phyloP scores from a whole-genome alignment of 2,329 filamentous ascomycete genomes.

The Trichoderma breve region DNA sequence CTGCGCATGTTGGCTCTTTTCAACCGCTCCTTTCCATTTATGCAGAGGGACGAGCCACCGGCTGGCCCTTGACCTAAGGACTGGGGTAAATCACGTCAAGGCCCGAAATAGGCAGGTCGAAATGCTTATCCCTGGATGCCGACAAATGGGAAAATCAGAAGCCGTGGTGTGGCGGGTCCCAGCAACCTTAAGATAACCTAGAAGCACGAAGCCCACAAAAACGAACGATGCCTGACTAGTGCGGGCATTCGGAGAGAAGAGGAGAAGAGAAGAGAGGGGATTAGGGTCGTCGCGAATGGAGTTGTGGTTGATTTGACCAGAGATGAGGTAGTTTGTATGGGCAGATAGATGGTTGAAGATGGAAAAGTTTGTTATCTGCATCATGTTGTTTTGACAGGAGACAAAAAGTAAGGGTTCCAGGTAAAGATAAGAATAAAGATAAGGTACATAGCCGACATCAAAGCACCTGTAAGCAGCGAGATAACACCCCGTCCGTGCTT shows the following conservation, averaged over 20 bases:
- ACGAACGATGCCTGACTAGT: neutral
- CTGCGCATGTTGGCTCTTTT: neutral
- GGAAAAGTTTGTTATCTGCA: neutral
- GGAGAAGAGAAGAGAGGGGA: neutral
- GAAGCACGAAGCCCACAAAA: neutral
- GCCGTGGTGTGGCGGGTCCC: constrained; percentile 7
- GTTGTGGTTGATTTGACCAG: neutral
- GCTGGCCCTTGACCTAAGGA: constrained; percentile 9
- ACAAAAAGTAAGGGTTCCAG: neutral
- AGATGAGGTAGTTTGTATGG: neutral
- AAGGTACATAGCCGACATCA: neutral
- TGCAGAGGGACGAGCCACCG: neutral
- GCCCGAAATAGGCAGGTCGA: constrained; percentile 8
- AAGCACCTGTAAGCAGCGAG: neutral
- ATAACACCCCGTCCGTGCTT: neutral
- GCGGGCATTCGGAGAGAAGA: neutral
- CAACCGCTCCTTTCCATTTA: neutral
- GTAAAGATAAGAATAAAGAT: neutral
- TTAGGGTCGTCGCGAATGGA: neutral
- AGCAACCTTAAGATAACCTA: constrained; percentile 20
- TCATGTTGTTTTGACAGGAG: neutral
- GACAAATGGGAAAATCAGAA: constrained; percentile 9
- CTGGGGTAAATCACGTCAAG: constrained; percentile 16
- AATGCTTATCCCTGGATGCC: constrained; percentile 1
- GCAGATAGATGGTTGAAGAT: neutral